Conservation (phyloP, 2,329 filamentous ascomycete genomes). For the Teratosphaeria nubilosa region DNA sequence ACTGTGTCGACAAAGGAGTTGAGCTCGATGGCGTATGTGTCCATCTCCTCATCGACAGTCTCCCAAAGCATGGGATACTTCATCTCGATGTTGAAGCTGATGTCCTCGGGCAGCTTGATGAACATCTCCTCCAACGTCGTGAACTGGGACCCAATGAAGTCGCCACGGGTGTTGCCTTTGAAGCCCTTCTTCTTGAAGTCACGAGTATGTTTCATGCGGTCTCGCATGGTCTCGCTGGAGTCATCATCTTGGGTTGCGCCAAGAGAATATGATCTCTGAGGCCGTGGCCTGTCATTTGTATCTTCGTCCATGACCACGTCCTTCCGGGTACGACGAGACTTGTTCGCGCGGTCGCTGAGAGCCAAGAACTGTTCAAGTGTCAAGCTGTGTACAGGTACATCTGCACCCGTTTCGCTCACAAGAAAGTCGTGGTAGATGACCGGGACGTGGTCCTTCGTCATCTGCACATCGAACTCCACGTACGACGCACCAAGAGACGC, state of each 20-base stretch:
- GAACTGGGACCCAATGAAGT: slow-evolving; percentile 92
- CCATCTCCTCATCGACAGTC: slow-evolving; percentile 91
- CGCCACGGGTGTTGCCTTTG: slow-evolving; percentile 89
- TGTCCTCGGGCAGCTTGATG: slow-evolving; percentile 64
- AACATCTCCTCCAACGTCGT: slow-evolving; percentile 93
- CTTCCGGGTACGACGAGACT: slow-evolving; percentile 6
- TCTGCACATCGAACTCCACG: slow-evolving; percentile 74
- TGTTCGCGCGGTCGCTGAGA: slow-evolving; percentile 13
- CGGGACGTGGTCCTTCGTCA: slow-evolving; percentile 97
- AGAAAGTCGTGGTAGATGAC: slow-evolving; percentile 98
- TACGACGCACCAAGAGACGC: slow-evolving; percentile 78
- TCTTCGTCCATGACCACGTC: slow-evolving; percentile 1
- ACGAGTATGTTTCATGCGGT: slow-evolving; percentile 93
- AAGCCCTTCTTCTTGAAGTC: slow-evolving; percentile 92
- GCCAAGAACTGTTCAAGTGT: slow-evolving; percentile 85
- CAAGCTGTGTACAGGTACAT: slow-evolving; percentile 89
- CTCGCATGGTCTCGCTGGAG: slow-evolving; percentile 48
- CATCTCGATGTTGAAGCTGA: slow-evolving; percentile 98
- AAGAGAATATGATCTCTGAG: slow-evolving; percentile 50
- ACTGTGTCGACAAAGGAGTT: slow-evolving; percentile 96
- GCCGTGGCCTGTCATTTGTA: neutral
- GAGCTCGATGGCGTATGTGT: slow-evolving; percentile 87
- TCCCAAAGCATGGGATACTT: slow-evolving; percentile 99
- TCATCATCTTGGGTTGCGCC: slow-evolving; percentile 36
- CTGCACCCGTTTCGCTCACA: slow-evolving; percentile 93